Base-by-base conservation (phyloP, 208 protist species). In the Trypanosoma rangeli region DNA sequence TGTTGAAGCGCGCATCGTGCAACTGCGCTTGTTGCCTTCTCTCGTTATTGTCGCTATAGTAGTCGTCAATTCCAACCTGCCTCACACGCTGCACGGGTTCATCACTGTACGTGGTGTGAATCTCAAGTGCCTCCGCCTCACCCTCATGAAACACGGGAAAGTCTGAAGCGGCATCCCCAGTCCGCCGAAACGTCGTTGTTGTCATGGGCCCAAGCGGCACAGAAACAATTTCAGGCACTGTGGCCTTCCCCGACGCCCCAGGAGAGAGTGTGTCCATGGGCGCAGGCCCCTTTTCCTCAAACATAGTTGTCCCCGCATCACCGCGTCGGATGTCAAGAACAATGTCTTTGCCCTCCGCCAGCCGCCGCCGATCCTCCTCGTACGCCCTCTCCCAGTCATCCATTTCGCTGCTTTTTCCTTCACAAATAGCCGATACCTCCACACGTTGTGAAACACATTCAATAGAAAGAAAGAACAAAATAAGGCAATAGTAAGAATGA, bases 361-460 rank as follows among this genome's bases (percentile, higher is more conserved):
- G 63, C 18, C 70, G 60, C 5, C 62, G 60, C 7, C 70, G 49
- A 28, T 75, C 70, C 58, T 68, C 70, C 50, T 75, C 70, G 42
- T 75, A 75, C 52, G 8, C 70, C 20, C 31, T 56, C 62, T 75
- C 70, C 70, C 70, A 75, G 39, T 75, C 70, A 31, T 75, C 70
- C 70, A 74, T 74, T 58, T 29, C 28, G 13, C n/a, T 48, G 15
- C 26, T 28, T n/a, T 46, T 28, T 15, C 56, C 28, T 13, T 5
- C 22, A 42, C 60, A 24, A 5, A 60, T 0, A 5, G 7, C 15
- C 15, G 29, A 52, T 31, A 67, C 15, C 42, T 12, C 61, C 31
- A 67, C 16, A 61, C 18, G 66, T 58, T 35, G 18, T 54, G 20
- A 67, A 28, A 62, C 39, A 22, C 37, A 52, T 49, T 56, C 35